These are phyloP conservation scores for Starmerella stellata DNA, from an alignment of 805 yeast genomes.

Conservation along the genomic window DNA sequence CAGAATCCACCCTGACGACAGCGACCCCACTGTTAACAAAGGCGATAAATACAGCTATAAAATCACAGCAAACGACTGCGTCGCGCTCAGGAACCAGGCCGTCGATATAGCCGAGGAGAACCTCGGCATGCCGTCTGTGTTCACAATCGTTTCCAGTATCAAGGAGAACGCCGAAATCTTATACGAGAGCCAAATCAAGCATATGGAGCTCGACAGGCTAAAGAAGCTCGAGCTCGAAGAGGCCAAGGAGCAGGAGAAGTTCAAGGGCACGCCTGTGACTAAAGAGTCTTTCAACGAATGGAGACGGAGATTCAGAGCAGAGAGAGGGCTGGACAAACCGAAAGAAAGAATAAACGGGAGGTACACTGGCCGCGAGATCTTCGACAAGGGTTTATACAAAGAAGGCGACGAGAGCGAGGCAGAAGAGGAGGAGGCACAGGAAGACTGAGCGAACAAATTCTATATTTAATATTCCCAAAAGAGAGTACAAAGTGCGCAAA, in stretches of 20 bases:
- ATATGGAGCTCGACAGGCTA: slow-evolving; percentile 41
- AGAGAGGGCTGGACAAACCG: slow-evolving; percentile 48
- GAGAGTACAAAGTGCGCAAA: too few relatives aligned
- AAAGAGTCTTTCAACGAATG: slow-evolving; percentile 52
- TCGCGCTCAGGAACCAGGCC: slow-evolving; percentile 14
- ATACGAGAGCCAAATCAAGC: slow-evolving; percentile 40
- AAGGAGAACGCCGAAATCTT: slow-evolving; percentile 65
- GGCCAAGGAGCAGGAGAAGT: slow-evolving; percentile 71
- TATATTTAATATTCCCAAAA: not conserved
- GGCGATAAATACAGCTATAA: slow-evolving; percentile 27
- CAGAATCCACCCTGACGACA: slow-evolving; percentile 1
- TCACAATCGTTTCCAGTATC: slow-evolving; percentile 54
- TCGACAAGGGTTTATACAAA: slow-evolving; percentile 73
- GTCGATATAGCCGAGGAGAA: slow-evolving; percentile 42
- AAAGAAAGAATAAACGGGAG: slow-evolving; percentile 45
- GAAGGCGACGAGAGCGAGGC: slow-evolving; percentile 41
- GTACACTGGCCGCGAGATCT: slow-evolving; percentile 73
- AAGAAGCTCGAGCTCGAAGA: slow-evolving; percentile 45
- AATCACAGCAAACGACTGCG: slow-evolving; percentile 28
- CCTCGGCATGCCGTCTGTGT: slow-evolving; percentile 81
- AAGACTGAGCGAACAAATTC: not conserved
- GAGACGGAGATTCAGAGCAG: slow-evolving; percentile 55
- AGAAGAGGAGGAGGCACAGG: slow-evolving; percentile 11
- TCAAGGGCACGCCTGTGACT: slow-evolving; percentile 80
- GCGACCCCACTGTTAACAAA: slow-evolving; percentile 26